phyloP scores from a whole-genome alignment of 2,329 filamentous ascomycete genomes.

The Sclerotiophoma versabilis region DNA sequence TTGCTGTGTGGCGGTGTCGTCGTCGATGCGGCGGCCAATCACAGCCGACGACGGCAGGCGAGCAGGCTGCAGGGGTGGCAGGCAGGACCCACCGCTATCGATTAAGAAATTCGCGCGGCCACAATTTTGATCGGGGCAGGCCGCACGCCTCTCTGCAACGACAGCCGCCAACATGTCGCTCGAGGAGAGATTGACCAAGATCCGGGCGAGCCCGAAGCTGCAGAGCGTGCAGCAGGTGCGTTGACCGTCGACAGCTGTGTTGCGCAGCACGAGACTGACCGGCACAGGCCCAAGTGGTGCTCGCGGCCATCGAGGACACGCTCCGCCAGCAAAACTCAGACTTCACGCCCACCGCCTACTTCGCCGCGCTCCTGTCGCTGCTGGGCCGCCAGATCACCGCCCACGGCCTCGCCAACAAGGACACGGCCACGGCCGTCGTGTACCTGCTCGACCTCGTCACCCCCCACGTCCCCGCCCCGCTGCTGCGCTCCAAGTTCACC shows the following conservation, averaged over 20 bases:
- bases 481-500: slow-evolving; percentile 93
- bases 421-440: slow-evolving; percentile 83
- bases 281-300: slow-evolving; percentile 77
- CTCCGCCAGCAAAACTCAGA: slow-evolving; percentile 86
- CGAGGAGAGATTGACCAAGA: slow-evolving; percentile 94
- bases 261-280: slow-evolving; percentile 19
- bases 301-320: slow-evolving; percentile 91
- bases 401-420: slow-evolving; percentile 75
- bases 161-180: slow-evolving; percentile 61
- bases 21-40: slow-evolving; percentile 1
- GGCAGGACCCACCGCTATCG: slow-evolving; percentile 13
- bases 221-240: slow-evolving; percentile 91
- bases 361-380: slow-evolving; percentile 90
- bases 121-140: slow-evolving; percentile 10
- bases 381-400: slow-evolving; percentile 76
- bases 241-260: too few species aligned
- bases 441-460: slow-evolving; percentile 96
- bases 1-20: too few species aligned
- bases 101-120: slow-evolving; percentile 12
- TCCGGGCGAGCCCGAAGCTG: slow-evolving; percentile 87
- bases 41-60: not conserved
- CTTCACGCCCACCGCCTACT: slow-evolving; percentile 87
- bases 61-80: not conserved
- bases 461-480: slow-evolving; percentile 80
- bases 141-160: slow-evolving; percentile 21